Conservation (phyloP, 805 yeast genomes). For the Naumovozyma baii region DNA sequence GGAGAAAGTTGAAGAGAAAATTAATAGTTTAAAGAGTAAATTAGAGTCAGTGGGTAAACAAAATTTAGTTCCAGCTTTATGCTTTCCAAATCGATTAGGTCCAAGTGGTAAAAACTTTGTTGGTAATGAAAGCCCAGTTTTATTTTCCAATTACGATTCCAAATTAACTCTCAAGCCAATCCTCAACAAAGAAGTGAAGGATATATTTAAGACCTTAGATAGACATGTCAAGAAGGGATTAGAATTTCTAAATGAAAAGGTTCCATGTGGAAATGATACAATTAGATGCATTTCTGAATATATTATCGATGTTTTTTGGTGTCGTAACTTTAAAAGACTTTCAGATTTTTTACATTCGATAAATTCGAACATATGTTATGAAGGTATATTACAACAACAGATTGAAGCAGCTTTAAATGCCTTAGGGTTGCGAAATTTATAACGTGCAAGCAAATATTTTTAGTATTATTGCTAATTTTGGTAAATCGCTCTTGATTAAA, state of each 20-base stretch:
- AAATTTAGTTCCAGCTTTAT: not conserved
- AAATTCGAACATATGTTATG: conserved; percentile 17
- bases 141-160: too few relatives aligned
- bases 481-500: too few relatives aligned
- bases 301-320: conserved; percentile 31
- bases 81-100: not conserved
- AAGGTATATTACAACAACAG: conserved; percentile 19
- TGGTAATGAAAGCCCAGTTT: not conserved
- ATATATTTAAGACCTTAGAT: conserved; percentile 18
- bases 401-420: conserved; percentile 21
- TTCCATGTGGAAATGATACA: conserved; percentile 29
- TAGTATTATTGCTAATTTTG: too few relatives aligned
- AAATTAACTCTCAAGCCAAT: not conserved
- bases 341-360: conserved; percentile 15
- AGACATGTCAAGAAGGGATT: conserved; percentile 25
- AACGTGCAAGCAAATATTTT: too few relatives aligned
- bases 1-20: conserved; percentile 5
- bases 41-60: not conserved
- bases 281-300: conserved; percentile 28
- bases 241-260: conserved; percentile 28
- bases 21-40: not conserved
- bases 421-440: conserved; percentile 16
- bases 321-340: conserved; percentile 20
- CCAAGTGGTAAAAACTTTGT: not conserved
- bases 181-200: not conserved